Percentiles rank a stretch among this genome's conserved stretches.
These are phyloP conservation scores for Musa balbisiana DNA, from an alignment of 202 grass and related monocot species.

Conservation along the genomic window DNA sequence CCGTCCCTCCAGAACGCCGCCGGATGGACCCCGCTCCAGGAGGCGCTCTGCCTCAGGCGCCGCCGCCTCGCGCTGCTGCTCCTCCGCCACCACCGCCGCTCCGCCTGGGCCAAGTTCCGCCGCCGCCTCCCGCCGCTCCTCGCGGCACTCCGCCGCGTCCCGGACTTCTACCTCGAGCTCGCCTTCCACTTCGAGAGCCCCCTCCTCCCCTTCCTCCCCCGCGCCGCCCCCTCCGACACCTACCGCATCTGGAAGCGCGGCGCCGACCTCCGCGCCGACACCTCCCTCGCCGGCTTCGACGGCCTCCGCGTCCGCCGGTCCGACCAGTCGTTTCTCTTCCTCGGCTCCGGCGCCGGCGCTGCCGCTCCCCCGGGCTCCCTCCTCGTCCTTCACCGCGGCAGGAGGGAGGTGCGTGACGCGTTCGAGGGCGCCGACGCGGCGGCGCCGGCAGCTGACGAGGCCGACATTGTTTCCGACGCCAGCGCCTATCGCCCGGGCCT, in stretches of 20 bases:
- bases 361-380: slow-evolving; percentile 66
- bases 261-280: slow-evolving; percentile 71
- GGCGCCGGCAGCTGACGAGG: slow-evolving; percentile 49
- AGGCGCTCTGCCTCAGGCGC: slow-evolving; percentile 61
- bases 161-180: slow-evolving; percentile 87
- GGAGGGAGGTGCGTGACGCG: slow-evolving; percentile 73
- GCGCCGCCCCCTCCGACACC: slow-evolving; percentile 81
- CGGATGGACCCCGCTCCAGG: slow-evolving; percentile 89
- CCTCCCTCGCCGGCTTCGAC: slow-evolving; percentile 83
- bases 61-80: slow-evolving; percentile 52
- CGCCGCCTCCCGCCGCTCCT: slow-evolving; percentile 55
- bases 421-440: slow-evolving; percentile 48
- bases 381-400: slow-evolving; percentile 80
- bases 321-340: slow-evolving; percentile 80
- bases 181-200: slow-evolving; percentile 92
- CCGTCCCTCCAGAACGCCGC: slow-evolving; percentile 87
- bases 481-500: slow-evolving; percentile 80
- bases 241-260: slow-evolving; percentile 97
- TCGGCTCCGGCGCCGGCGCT: slow-evolving; percentile 54
- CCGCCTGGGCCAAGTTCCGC: slow-evolving; percentile 77
- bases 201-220: slow-evolving; percentile 78
- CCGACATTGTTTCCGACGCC: slow-evolving; percentile 57
- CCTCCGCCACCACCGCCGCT: slow-evolving; percentile 72
- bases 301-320: slow-evolving; percentile 76
- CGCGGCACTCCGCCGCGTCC: slow-evolving; percentile 57